phyloP scores from a whole-genome alignment of 257 asterid species.

The Henckelia pumila region DNA sequence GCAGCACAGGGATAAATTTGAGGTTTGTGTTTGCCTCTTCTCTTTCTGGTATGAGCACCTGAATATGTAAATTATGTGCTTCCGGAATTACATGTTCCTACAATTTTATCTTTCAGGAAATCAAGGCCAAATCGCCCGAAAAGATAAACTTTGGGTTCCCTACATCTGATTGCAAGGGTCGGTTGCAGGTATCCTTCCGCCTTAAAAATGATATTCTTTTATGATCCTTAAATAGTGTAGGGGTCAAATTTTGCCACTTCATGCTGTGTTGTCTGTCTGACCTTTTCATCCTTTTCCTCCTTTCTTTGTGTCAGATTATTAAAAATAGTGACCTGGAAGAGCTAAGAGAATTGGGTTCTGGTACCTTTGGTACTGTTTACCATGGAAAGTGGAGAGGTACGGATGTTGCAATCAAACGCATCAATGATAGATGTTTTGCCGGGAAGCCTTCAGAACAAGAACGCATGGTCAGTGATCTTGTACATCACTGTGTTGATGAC shows the following conservation, averaged over 20 bases:
- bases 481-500: conserved; percentile 17
- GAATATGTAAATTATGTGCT: conserved; percentile 5
- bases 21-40: conserved; percentile 44
- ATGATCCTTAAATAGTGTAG: conserved; percentile 7
- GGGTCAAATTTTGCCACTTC: conserved; percentile 6
- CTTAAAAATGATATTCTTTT: conserved; percentile 1
- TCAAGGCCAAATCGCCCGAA: conserved; percentile 50
- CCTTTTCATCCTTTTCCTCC: neutral
- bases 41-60: conserved; percentile 10
- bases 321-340: conserved; percentile 91
- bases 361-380: conserved; percentile 99
- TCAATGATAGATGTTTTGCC: conserved; percentile 89
- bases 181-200: conserved; percentile 65
- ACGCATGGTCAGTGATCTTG: conserved; percentile 74
- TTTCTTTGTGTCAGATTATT: conserved; percentile 52
- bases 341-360: conserved; percentile 92
- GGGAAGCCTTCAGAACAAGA: conserved; percentile 96
- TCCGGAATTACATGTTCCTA: conserved; percentile 19
- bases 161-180: conserved; percentile 66
- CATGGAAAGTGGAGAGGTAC: conserved; percentile 99
- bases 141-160: conserved; percentile 71
- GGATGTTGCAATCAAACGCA: conserved; percentile 95
- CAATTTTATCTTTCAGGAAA: conserved; percentile 48
- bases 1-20: conserved; percentile 47
- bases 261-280: neutral